A percentile compares a stretch with the other conserved stretches of the same genome.
Evolutionary conservation across 1,139 yeast species (phyloP).

Genomic region (Pichia sp.): DNA sequence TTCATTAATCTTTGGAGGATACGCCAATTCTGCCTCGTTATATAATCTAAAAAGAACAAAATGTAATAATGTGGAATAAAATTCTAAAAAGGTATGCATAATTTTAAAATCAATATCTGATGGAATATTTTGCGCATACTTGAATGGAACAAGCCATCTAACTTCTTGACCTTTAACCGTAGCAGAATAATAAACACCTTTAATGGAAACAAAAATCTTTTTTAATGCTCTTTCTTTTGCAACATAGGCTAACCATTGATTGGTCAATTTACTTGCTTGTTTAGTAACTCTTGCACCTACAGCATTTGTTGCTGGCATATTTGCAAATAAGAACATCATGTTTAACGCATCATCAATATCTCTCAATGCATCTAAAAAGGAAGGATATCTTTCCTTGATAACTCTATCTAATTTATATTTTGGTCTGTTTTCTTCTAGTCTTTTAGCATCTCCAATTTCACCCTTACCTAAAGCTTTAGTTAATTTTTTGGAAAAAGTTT

Average conservation of each 20-base stretch:
- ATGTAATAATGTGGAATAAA: slow-evolving; percentile 85
- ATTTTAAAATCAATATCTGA: slow-evolving; percentile 91
- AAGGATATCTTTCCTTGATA: slow-evolving; percentile 92
- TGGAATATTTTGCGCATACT: slow-evolving; percentile 93
- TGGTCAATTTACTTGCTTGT: slow-evolving; percentile 80
- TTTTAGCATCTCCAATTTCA: slow-evolving; percentile 82
- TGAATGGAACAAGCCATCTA: slow-evolving; percentile 95
- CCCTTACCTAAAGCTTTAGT: slow-evolving; percentile 89
- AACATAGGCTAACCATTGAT: slow-evolving; percentile 93
- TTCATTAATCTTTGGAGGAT: slow-evolving; percentile 82
- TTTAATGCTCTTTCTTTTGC: slow-evolving; percentile 76
- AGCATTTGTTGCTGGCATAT: slow-evolving; percentile 88
- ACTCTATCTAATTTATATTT: slow-evolving; percentile 82
- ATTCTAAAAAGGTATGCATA: slow-evolving; percentile 94
- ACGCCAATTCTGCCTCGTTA: slow-evolving; percentile 75
- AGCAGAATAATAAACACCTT: slow-evolving; percentile 96
- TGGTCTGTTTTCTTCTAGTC: slow-evolving; percentile 75
- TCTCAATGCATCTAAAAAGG: slow-evolving; percentile 84
- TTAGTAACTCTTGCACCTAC: slow-evolving; percentile 73
- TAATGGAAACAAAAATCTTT: slow-evolving; percentile 91
- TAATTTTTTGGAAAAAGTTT: slow-evolving; percentile 85
- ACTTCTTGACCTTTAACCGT: slow-evolving; percentile 84
- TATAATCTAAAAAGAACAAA: slow-evolving; percentile 81
- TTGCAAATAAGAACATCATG: slow-evolving; percentile 89
- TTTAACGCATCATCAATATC: slow-evolving; percentile 93